Base-by-base conservation (phyloP, 805 yeast species). In the Saccharomyces eubayanus region DNA sequence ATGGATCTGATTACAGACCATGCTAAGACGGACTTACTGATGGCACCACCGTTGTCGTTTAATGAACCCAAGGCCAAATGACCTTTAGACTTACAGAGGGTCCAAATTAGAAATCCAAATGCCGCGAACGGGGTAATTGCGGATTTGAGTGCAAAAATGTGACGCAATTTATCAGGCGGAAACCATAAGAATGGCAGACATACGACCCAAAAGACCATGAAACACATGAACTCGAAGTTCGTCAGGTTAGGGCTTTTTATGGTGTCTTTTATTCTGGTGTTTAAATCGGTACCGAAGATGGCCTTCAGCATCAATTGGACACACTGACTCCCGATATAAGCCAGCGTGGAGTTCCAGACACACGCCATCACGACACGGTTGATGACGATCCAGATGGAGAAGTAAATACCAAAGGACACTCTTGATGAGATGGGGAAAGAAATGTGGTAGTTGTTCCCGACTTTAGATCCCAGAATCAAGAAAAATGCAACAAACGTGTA, bases 301-400 rank as follows among this genome's bases (percentile, higher is more conserved):
- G 96, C 74, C 60, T 80, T 76, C 53, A 91, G 74, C 91, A 90
- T 87, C 51, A 88, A 72, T 60, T 83, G 82, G 20, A 91, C 84
- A 76, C 95, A 86, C 60, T 89, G 82, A 29, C 95, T 96, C 53
- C 96, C 95, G 55, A 91, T 79, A 76, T 89, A 86, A 21, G 87
- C 79, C 66, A 88, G 95, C 16, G 89, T 92, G 40, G 95, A 83
- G 66, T 84, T 89, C 97, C 97, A 91, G 49, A 91, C 83, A 62
- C 83, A 78, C 21, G 90, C 87, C 89, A 91, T 87, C 12, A 87
- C 91, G 31, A 88, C 92, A 72, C 97, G 80, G 72, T 90, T 90
- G 51, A 90, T 62, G 46, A 91, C 83, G 8, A 95, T 95, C 97
- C 95, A 91, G 50, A 86, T 72, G 0, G 90, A 84, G 48, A 95